A percentile compares a stretch with the other conserved stretches of the same genome.
Conservation (phyloP, 2,329 filamentous ascomycete genomes). For the Pseudocercospora ulei region DNA sequence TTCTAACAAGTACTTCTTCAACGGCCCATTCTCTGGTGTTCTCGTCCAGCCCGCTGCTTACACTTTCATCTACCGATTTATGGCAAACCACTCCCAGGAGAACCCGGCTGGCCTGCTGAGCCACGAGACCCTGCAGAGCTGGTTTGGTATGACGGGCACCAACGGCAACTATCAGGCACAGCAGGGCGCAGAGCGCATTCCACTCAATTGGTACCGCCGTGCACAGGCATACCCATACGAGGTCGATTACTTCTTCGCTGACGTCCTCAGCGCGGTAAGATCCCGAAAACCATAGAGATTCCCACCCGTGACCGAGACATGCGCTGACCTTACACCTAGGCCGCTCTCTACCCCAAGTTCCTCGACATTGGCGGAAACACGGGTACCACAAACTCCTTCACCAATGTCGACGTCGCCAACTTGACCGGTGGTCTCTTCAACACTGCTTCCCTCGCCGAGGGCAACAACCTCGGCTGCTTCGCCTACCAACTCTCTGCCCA, state of each 20-base stretch:
- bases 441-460: slow-evolving; percentile 21
- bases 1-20: slow-evolving; percentile 28
- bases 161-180: slow-evolving; percentile 20
- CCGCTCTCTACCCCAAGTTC: slow-evolving; percentile 31
- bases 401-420: slow-evolving; percentile 23
- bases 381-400: slow-evolving; percentile 23
- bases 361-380: slow-evolving; percentile 32
- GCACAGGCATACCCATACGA: slow-evolving; percentile 29
- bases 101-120: slow-evolving; percentile 22
- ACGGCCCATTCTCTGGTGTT: slow-evolving; percentile 29
- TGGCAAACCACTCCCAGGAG: slow-evolving; percentile 27
- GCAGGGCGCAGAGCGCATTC: slow-evolving; percentile 25
- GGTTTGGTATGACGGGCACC: slow-evolving; percentile 24
- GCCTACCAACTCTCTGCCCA: slow-evolving; percentile 32
- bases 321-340: no score
- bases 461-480: slow-evolving; percentile 37
- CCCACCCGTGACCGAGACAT: no score
- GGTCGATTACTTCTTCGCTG: slow-evolving; percentile 29
- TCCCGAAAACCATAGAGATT: no score
- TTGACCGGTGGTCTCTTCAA: slow-evolving; percentile 29
- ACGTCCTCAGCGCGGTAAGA: slow-evolving; percentile 20
- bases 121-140: slow-evolving; percentile 22
- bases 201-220: slow-evolving; percentile 30
- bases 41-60: slow-evolving; percentile 27
- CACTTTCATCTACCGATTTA: slow-evolving; percentile 32